These are phyloP conservation scores for Metschnikowia bowlesiae DNA, from an alignment of 805 yeast genomes.

Conservation along the genomic window DNA sequence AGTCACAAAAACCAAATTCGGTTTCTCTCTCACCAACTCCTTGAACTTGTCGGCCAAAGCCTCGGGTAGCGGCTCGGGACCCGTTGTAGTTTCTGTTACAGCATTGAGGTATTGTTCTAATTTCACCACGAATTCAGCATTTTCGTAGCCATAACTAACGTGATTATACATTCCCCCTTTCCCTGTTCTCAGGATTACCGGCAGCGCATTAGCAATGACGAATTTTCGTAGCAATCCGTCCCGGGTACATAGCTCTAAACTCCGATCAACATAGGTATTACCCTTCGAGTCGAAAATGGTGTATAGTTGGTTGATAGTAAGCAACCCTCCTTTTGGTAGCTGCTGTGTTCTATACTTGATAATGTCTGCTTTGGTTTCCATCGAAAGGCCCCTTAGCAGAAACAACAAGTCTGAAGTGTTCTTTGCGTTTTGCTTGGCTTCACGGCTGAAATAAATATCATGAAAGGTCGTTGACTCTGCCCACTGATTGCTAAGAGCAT, in stretches of 20 bases:
- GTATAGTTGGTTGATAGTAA: slow-evolving; percentile 46
- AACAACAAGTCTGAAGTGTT: slow-evolving; percentile 28
- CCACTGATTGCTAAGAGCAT: slow-evolving; percentile 35
- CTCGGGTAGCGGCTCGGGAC: slow-evolving; percentile 8
- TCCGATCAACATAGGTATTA: slow-evolving; percentile 47
- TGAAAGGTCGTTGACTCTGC: slow-evolving; percentile 30
- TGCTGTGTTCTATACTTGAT: slow-evolving; percentile 29
- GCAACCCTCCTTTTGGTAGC: slow-evolving; percentile 34
- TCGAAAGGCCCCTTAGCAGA: slow-evolving; percentile 30
- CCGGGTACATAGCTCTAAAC: slow-evolving; percentile 34
- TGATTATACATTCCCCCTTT: slow-evolving; percentile 16
- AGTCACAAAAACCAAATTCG: slow-evolving; percentile 26
- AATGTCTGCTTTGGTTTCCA: slow-evolving; percentile 34
- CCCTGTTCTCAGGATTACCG: slow-evolving; percentile 39
- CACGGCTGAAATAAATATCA: slow-evolving; percentile 17
- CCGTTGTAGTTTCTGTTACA: slow-evolving; percentile 13
- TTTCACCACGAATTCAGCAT: slow-evolving; percentile 35
- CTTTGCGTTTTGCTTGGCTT: slow-evolving; percentile 8
- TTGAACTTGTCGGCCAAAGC: slow-evolving; percentile 21
- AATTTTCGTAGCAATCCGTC: slow-evolving; percentile 36
- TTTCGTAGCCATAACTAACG: slow-evolving; percentile 41
- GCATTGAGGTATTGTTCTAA: slow-evolving; percentile 20
- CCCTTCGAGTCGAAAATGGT: slow-evolving; percentile 43
- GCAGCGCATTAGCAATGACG: slow-evolving; percentile 41
- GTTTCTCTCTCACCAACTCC: slow-evolving; percentile 20